These are phyloP conservation scores for Pleurotus ostreatus DNA, from an alignment of 768 basidiomycete genomes.

Conservation along the genomic window DNA sequence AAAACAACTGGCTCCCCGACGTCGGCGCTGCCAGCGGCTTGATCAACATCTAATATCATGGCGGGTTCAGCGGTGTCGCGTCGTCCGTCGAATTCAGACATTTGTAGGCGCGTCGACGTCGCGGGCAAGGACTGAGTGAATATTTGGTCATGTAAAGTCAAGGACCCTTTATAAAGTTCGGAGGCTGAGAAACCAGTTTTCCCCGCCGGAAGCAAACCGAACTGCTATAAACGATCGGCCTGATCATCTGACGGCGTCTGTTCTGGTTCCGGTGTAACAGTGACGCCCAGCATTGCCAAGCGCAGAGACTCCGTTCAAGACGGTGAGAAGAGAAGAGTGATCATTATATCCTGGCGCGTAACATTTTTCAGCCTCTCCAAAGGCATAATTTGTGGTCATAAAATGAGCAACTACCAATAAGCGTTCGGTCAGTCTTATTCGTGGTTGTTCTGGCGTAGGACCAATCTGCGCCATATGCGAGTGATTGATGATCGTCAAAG, in stretches of 20 bases:
- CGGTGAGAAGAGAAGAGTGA: neutral
- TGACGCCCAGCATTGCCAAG: too few relatives aligned
- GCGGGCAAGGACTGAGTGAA: neutral
- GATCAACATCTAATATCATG: neutral
- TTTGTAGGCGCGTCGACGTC: neutral
- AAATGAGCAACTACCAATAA: constrained; percentile 90
- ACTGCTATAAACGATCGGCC: neutral
- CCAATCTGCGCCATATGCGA: constrained; percentile 96
- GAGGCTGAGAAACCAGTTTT: neutral
- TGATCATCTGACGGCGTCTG: neutral
- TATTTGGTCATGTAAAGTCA: neutral
- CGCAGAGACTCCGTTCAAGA: neutral
- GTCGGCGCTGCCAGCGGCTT: too few relatives aligned
- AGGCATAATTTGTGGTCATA: constrained; percentile 85
- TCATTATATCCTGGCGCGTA: neutral
- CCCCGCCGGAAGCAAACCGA: neutral
- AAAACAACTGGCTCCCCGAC: too few relatives aligned
- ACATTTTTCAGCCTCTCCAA: constrained; percentile 59
- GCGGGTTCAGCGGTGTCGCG: neutral
- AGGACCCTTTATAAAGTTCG: neutral
- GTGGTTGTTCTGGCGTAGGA: constrained; percentile 34
- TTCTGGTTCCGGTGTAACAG: too few relatives aligned
- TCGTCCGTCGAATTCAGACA: neutral
- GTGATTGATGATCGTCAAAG: constrained; percentile 73
- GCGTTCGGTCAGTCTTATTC: constrained; percentile 28